Evolutionary conservation across 371 early-diverging fungal species (phyloP).

Genomic region (Actinomucor elegans): DNA sequence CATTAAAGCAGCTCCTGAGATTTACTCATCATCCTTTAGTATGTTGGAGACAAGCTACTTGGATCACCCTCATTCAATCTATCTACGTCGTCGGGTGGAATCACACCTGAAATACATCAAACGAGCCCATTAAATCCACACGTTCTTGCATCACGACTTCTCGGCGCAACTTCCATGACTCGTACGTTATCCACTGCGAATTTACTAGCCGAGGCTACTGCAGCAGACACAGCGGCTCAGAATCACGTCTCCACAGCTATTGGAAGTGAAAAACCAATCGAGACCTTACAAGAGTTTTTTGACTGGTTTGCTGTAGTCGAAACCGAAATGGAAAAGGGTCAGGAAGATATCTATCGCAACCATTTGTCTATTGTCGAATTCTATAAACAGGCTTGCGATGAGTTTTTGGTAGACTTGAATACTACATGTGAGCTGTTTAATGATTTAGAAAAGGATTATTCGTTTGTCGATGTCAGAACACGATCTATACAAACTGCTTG

Average conservation of each 20-base stretch:
- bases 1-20: background rate
- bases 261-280: slow-evolving; percentile 60
- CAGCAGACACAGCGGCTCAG: slow-evolving; percentile 31
- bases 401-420: slow-evolving; percentile 60
- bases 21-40: slow-evolving; percentile 10
- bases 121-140: slow-evolving; percentile 30
- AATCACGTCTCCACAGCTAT: slow-evolving; percentile 30
- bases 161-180: slow-evolving; percentile 12
- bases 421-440: slow-evolving; percentile 55
- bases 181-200: slow-evolving; percentile 50
- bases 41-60: slow-evolving; percentile 25
- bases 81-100: slow-evolving; percentile 33
- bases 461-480: slow-evolving; percentile 74
- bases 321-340: slow-evolving; percentile 78
- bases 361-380: slow-evolving; percentile 51
- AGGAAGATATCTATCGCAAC: slow-evolving; percentile 78
- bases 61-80: slow-evolving; percentile 26
- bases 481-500: slow-evolving; percentile 76
- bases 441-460: slow-evolving; percentile 64
- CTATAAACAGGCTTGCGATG: slow-evolving; percentile 55
- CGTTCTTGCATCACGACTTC: slow-evolving; percentile 25
- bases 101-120: slow-evolving; percentile 31
- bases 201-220: slow-evolving; percentile 35
- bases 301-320: slow-evolving; percentile 88
- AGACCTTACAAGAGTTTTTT: slow-evolving; percentile 86